phyloP scores from a whole-genome alignment of 345 rosid genomes.

The Clausena lansium region DNA sequence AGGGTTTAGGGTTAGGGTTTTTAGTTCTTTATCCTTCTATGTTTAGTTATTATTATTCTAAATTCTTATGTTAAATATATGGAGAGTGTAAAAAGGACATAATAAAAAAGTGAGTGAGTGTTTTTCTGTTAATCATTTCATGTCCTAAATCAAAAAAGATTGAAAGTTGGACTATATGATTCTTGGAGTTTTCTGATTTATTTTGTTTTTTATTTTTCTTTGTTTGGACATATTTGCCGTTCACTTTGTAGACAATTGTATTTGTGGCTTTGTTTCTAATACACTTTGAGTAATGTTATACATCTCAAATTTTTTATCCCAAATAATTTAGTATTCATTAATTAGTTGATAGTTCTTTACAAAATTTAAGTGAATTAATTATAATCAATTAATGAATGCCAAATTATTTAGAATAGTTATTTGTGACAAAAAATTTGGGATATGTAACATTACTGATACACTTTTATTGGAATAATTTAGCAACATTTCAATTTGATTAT shows the following conservation, averaged over 20 bases:
- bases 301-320: too few relatives aligned
- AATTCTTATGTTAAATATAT: constrained; percentile 17
- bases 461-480: too few relatives aligned
- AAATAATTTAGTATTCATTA: too few relatives aligned
- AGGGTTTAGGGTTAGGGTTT: constrained; percentile 24
- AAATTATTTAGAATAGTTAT: too few relatives aligned
- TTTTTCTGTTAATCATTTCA: neutral
- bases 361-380: too few relatives aligned
- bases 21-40: neutral
- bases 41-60: constrained; percentile 1
- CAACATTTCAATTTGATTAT: too few relatives aligned
- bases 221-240: constrained; percentile 24
- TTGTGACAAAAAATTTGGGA: too few relatives aligned
- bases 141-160: neutral
- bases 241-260: neutral
- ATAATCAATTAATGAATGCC: too few relatives aligned
- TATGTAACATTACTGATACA: too few relatives aligned
- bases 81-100: constrained; percentile 27
- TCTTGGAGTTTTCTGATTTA: constrained; percentile 12
- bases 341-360: too few relatives aligned
- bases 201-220: neutral
- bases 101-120: constrained; percentile 23
- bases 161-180: constrained; percentile 18
- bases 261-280: too few relatives aligned
- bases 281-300: too few relatives aligned